Evolutionary conservation across 768 basidiomycete genomes (phyloP).

Genomic region (Mycena leptocephala): DNA sequence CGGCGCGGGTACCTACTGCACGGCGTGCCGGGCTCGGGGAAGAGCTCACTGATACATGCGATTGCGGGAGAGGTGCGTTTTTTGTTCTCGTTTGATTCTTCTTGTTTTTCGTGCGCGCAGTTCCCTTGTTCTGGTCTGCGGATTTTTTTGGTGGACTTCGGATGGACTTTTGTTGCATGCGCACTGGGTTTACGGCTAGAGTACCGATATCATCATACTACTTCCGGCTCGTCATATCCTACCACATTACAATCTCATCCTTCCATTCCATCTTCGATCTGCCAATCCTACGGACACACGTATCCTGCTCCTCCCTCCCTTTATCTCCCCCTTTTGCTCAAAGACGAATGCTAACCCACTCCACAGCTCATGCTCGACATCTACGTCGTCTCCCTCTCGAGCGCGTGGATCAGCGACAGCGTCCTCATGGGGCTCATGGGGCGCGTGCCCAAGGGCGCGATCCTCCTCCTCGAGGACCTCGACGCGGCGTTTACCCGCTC

Average conservation of each 20-base stretch:
- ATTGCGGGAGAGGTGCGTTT: constrained; percentile 77
- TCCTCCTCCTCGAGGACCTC: constrained; percentile 92
- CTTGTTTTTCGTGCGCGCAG: too few species aligned
- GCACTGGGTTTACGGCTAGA: too few species aligned
- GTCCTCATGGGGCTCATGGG: constrained; percentile 91
- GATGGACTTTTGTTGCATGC: too few species aligned
- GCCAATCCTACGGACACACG: neutral
- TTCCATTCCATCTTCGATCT: neutral
- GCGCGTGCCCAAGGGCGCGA: constrained; percentile 82
- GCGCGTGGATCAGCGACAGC: constrained; percentile 91
- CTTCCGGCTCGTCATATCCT: too few species aligned
- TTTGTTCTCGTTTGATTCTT: neutral
- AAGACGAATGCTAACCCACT: neutral
- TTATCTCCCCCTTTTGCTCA: too few species aligned
- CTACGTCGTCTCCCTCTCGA: constrained; percentile 90
- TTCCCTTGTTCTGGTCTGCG: too few species aligned
- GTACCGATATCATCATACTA: too few species aligned
- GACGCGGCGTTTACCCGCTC: constrained; percentile 92
- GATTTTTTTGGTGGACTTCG: too few species aligned
- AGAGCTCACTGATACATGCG: constrained; percentile 89
- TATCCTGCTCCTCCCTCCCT: neutral
- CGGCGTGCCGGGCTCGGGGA: constrained; percentile 90
- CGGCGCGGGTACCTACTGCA: constrained; percentile 90
- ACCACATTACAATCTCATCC: too few species aligned
- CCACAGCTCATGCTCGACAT: constrained; percentile 85